Evolutionary conservation across 345 rosid species (phyloP).

Genomic region (Hibiscus trionum): DNA sequence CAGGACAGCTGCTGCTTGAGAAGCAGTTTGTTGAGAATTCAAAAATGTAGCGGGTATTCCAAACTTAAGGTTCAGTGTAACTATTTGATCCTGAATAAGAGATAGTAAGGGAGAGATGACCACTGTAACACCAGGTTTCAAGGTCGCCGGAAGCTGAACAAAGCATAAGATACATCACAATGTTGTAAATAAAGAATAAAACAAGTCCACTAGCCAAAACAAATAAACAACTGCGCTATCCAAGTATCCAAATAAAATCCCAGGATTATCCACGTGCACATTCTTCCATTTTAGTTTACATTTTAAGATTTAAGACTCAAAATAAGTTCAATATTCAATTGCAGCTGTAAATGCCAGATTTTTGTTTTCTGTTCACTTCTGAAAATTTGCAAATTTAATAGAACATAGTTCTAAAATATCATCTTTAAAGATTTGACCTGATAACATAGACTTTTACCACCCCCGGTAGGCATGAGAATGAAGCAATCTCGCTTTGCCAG

Average conservation of each 20-base stretch:
- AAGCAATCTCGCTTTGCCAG: slow-evolving; percentile 67
- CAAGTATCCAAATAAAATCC: background rate
- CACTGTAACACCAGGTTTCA: slow-evolving; percentile 78
- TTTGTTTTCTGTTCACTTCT: background rate
- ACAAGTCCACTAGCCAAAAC: background rate
- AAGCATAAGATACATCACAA: slow-evolving; percentile 7
- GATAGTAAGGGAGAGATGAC: slow-evolving; percentile 80
- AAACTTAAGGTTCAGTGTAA: slow-evolving; percentile 66
- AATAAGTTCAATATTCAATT: background rate
- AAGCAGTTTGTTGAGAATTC: slow-evolving; percentile 81
- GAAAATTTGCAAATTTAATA: background rate
- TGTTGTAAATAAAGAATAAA: background rate
- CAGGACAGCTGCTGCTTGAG: slow-evolving; percentile 67
- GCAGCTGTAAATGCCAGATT: background rate
- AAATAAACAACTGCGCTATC: background rate
- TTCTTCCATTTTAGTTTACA: background rate
- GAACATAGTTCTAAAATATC: background rate
- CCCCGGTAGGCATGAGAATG: slow-evolving; percentile 84
- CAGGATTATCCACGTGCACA: background rate
- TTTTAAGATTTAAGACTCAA: background rate
- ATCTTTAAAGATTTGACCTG: slow-evolving; percentile 42
- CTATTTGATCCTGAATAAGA: slow-evolving; percentile 87
- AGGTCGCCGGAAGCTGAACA: slow-evolving; percentile 76
- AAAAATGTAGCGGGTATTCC: slow-evolving; percentile 81
- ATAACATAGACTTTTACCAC: slow-evolving; percentile 89